phyloP scores from a whole-genome alignment of 2,329 filamentous ascomycete species.

The Calonectria hongkongensis region DNA sequence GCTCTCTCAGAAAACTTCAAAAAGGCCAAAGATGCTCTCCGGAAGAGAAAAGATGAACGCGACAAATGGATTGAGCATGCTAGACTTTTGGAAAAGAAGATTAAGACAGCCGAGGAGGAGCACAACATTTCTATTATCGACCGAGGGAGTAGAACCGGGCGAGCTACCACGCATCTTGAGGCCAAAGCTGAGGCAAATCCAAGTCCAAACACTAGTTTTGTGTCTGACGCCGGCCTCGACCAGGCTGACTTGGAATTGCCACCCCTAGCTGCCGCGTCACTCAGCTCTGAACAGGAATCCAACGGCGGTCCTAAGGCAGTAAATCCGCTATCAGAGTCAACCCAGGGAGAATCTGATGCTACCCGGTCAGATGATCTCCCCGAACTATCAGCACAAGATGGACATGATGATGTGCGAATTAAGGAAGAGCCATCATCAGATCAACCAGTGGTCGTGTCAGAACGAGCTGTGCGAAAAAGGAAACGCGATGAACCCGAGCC shows the following conservation, averaged over 20 bases:
- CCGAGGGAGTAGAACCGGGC: constrained; percentile 35
- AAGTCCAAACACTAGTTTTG: constrained; percentile 47
- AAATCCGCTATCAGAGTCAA: constrained; percentile 54
- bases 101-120: constrained; percentile 65
- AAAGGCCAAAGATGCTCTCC: constrained; percentile 61
- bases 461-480: constrained; percentile 69
- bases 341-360: constrained; percentile 55
- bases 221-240: constrained; percentile 51
- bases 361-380: constrained; percentile 51
- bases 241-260: constrained; percentile 55
- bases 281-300: constrained; percentile 33
- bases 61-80: constrained; percentile 68
- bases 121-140: constrained; percentile 58
- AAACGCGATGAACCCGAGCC: constrained; percentile 58
- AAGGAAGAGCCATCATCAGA: constrained; percentile 75
- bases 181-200: constrained; percentile 38
- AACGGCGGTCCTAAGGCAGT: constrained; percentile 12
- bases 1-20: constrained; percentile 65
- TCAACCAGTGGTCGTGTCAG: constrained; percentile 69
- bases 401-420: constrained; percentile 51
- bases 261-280: constrained; percentile 51
- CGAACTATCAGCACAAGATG: constrained; percentile 41
- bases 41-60: constrained; percentile 64
- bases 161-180: constrained; percentile 37
- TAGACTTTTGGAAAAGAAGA: constrained; percentile 64